Conservation (phyloP, 139 green algal genomes). For the Haematococcus lacustris region DNA sequence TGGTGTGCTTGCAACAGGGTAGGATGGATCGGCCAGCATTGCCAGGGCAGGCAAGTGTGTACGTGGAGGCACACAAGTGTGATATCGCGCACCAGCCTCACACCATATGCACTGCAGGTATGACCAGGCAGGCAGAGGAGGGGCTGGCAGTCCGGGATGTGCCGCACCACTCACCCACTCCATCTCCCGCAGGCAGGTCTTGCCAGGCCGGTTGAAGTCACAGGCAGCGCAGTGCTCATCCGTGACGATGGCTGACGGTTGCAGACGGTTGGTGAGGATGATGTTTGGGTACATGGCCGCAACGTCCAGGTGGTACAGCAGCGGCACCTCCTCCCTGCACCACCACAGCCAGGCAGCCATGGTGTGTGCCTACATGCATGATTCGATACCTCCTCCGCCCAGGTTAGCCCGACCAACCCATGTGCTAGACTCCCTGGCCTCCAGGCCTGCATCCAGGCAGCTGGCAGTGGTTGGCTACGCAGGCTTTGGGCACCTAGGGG, state of each 20-base stretch:
- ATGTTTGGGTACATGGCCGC: constrained; percentile 99
- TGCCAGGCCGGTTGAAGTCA: constrained; percentile 91
- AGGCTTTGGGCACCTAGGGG: no score
- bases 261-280: constrained; percentile 94
- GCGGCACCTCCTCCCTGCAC: constrained; percentile 69
- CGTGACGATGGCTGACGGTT: constrained; percentile 74
- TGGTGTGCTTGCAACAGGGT: no score
- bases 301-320: constrained; percentile 98
- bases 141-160: no score
- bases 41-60: no score
- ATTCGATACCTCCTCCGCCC: no score
- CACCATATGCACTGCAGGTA: background rate
- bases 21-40: no score
- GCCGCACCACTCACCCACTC: constrained; percentile 72
- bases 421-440: no score
- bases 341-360: no score
- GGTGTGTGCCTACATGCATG: no score
- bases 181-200: constrained; percentile 90
- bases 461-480: no score
- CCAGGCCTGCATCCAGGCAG: no score
- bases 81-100: background rate
- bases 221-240: constrained; percentile 93
- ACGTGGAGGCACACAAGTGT: background rate
- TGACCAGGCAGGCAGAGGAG: background rate
- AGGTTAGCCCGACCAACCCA: no score